Conservation (phyloP, 169 alveolate genomes). For the Cystoisospora suis region DNA sequence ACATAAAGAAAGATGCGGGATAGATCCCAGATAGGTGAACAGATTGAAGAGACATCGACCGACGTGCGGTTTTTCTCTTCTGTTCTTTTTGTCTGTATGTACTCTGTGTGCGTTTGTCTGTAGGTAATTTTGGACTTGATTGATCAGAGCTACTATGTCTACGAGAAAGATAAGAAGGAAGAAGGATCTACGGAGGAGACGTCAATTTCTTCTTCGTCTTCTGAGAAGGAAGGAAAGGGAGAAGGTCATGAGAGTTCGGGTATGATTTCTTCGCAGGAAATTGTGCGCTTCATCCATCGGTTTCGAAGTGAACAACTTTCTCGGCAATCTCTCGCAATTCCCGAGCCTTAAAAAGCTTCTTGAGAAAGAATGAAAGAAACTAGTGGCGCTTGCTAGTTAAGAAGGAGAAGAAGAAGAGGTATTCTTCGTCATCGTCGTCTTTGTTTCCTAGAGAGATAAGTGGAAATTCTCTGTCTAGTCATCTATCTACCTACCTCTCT, state of each 20-base stretch:
- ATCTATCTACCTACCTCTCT: not conserved
- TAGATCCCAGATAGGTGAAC: not conserved
- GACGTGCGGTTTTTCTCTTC: not conserved
- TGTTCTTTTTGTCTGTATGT: not conserved
- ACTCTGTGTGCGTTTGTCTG: not conserved
- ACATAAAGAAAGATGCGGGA: not conserved
- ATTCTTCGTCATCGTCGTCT: not conserved
- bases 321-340: not conserved
- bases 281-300: not conserved
- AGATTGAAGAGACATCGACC: not conserved
- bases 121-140: constrained; percentile 11
- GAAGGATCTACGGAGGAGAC: no score
- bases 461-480: not conserved
- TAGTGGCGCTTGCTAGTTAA: not conserved
- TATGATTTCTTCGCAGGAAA: not conserved
- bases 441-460: not conserved
- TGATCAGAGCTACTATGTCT: constrained; percentile 12
- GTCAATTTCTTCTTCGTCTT: no score
- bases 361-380: not conserved
- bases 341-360: not conserved
- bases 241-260: not conserved
- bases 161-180: no score
- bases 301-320: constrained; percentile 4
- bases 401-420: not conserved
- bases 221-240: not conserved